These are phyloP conservation scores for Babesia ovata DNA, from an alignment of 169 alveolate species.

Conservation along the genomic window DNA sequence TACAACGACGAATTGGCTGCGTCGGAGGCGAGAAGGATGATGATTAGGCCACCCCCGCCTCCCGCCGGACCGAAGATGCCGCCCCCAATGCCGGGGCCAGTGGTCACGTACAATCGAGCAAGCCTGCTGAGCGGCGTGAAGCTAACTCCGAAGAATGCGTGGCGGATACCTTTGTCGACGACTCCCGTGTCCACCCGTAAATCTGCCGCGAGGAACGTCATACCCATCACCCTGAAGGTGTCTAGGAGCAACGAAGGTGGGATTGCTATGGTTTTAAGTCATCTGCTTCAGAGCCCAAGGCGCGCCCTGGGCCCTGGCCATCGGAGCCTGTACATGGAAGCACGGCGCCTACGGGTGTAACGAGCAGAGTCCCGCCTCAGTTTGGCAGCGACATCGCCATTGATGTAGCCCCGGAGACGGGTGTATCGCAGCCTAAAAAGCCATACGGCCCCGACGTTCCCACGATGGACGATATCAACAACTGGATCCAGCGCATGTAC, in stretches of 20 bases:
- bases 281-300: neutral
- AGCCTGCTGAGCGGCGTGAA: constrained; percentile 14
- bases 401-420: neutral
- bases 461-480: constrained; percentile 46
- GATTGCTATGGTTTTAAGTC: neutral
- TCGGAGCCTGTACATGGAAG: neutral
- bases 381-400: neutral
- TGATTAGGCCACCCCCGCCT: constrained; percentile 8
- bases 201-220: constrained; percentile 1
- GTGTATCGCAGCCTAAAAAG: neutral
- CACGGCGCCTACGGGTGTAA: neutral
- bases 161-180: constrained; percentile 25
- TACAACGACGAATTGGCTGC: constrained; percentile 59
- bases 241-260: neutral
- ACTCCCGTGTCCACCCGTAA: constrained; percentile 5
- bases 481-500: constrained; percentile 58
- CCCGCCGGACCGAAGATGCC: neutral
- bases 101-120: neutral
- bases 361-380: neutral
- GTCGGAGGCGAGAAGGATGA: constrained; percentile 43
- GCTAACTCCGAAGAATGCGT: neutral
- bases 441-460: neutral
- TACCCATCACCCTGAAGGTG: constrained; percentile 11
- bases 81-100: neutral
- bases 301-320: neutral